A percentile compares a stretch with the other conserved stretches of the same genome.
phyloP scores from a whole-genome alignment of 2,329 filamentous ascomycete genomes.

The Neopestalotiopsis clavispora region DNA sequence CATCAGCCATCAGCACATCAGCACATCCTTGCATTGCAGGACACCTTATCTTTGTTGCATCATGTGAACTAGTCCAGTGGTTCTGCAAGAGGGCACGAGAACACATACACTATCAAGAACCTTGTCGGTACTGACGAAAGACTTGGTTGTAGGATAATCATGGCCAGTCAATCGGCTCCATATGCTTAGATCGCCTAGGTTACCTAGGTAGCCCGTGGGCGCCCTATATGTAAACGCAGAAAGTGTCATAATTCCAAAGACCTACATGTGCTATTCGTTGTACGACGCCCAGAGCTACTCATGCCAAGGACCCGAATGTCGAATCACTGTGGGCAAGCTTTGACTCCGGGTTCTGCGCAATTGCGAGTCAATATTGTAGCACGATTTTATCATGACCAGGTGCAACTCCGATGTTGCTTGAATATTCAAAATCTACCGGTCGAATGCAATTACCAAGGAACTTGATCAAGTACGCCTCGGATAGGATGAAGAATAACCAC shows the following conservation, averaged over 20 bases:
- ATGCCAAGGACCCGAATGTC: neutral
- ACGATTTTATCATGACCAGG: too few relatives aligned
- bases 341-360: neutral
- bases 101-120: constrained; percentile 1
- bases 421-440: too few relatives aligned
- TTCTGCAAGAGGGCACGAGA: neutral
- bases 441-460: too few relatives aligned
- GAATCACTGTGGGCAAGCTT: neutral
- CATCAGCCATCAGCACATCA: neutral
- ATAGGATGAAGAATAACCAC: too few relatives aligned
- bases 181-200: neutral
- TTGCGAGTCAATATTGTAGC: neutral
- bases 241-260: neutral
- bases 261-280: neutral
- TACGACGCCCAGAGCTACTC: neutral
- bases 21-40: neutral
- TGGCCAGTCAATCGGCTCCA: neutral
- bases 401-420: too few relatives aligned
- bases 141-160: constrained; percentile 13
- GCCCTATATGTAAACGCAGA: neutral
- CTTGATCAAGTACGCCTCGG: too few relatives aligned
- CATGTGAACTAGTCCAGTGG: constrained; percentile 6
- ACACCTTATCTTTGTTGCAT: constrained; percentile 9
- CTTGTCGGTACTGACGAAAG: constrained; percentile 7
- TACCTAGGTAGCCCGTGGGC: neutral